Conservation (phyloP, 306 rosid genomes). For the Citrullus colocynthis region DNA sequence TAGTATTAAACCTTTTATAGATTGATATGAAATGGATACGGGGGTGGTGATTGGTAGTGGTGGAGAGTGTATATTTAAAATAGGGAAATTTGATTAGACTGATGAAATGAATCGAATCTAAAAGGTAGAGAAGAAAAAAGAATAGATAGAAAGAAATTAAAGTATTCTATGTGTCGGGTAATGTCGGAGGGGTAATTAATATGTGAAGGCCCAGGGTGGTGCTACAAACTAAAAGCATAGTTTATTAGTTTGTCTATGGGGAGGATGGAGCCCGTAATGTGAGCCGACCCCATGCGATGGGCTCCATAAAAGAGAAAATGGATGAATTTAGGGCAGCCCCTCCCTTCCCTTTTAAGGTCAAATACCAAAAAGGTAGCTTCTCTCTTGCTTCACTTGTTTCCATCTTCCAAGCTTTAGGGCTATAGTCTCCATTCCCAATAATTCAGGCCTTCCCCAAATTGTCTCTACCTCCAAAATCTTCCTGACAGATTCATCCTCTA, state of each 20-base stretch:
- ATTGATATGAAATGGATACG: no score
- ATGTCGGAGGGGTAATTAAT: not conserved
- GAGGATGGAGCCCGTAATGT: not conserved
- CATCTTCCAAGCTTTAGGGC: not conserved
- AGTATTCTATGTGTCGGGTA: constrained; percentile 5
- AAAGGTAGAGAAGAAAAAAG: not conserved
- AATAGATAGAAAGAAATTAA: not conserved
- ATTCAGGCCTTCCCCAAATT: not conserved
- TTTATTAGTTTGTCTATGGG: not conserved
- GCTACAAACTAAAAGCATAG: no score
- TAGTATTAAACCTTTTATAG: no score
- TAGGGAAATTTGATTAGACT: not conserved
- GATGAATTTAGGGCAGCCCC: not conserved
- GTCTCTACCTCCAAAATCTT: not conserved
- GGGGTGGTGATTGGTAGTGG: no score
- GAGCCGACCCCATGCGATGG: not conserved
- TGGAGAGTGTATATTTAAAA: no score
- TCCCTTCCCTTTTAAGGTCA: not conserved
- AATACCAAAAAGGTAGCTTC: not conserved
- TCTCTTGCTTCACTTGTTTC: not conserved
- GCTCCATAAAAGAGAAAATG: not conserved
- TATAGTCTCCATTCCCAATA: not conserved
- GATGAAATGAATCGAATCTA: not conserved
- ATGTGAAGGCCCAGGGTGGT: not conserved
- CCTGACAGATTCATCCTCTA: not conserved